Evolutionary conservation across 768 basidiomycete species (phyloP).

Genomic region (Piloderma croceum): DNA sequence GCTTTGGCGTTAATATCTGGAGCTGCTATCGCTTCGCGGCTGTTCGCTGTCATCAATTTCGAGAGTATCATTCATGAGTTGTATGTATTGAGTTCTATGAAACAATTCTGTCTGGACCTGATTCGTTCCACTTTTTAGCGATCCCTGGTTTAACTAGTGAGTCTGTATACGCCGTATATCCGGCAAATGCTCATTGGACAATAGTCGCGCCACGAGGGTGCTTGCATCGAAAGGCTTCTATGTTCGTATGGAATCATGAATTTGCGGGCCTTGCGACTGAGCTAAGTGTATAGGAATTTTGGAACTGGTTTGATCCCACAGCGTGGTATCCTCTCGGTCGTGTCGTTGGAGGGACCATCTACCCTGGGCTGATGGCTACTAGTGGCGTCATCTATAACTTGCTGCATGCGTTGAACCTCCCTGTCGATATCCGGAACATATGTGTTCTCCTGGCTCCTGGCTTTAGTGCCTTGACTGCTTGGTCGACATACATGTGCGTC

Average conservation of each 20-base stretch:
- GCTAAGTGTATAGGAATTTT: conserved; percentile 75
- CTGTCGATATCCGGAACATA: conserved; percentile 95
- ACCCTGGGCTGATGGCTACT: conserved; percentile 97
- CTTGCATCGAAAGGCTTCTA: conserved; percentile 93
- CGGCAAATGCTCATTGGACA: neutral
- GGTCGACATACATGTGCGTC: conserved; percentile 89
- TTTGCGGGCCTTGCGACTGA: too few relatives aligned
- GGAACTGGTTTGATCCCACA: conserved; percentile 99
- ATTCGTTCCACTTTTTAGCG: conserved; percentile 43
- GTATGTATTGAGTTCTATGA: conserved; percentile 54
- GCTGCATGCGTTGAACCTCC: conserved; percentile 82
- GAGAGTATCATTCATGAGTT: conserved; percentile 99
- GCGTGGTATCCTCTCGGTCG: conserved; percentile 99
- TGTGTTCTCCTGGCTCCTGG: conserved; percentile 96
- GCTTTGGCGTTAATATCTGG: conserved; percentile 88
- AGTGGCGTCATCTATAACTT: conserved; percentile 95
- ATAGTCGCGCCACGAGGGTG: conserved; percentile 87
- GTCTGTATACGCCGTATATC: conserved; percentile 27
- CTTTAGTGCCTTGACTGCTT: conserved; percentile 94
- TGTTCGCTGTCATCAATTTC: conserved; percentile 96
- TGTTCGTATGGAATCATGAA: conserved; percentile 63
- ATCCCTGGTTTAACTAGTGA: conserved; percentile 99
- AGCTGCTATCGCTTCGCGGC: conserved; percentile 90
- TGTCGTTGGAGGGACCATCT: conserved; percentile 97
- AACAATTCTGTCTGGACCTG: too few relatives aligned